phyloP scores from a whole-genome alignment of 2,329 filamentous ascomycete species.

The Bertia moriformis region DNA sequence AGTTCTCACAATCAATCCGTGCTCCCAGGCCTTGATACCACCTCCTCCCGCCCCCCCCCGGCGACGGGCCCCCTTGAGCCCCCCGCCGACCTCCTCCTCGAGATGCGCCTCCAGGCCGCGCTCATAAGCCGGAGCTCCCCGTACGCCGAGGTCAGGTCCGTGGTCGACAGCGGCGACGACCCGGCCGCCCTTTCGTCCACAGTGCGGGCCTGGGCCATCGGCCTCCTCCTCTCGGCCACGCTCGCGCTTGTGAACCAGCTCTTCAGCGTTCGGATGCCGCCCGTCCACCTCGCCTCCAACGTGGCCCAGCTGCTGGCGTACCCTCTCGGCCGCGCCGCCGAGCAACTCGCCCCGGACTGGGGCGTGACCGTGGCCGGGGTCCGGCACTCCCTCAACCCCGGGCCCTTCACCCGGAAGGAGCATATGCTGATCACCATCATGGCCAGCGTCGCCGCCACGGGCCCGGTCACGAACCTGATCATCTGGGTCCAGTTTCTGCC shows the following conservation, averaged over 20 bases:
- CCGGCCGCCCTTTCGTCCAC: slow-evolving; percentile 22
- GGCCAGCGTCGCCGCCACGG: slow-evolving; percentile 38
- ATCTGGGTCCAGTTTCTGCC: slow-evolving; percentile 33
- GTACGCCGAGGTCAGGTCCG: slow-evolving; percentile 26
- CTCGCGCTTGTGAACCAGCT: slow-evolving; percentile 20
- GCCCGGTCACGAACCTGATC: slow-evolving; percentile 32
- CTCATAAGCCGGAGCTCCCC: slow-evolving; percentile 18
- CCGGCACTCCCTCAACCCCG: slow-evolving; percentile 35
- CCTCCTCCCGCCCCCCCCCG: too few relatives aligned
- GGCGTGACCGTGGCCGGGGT: slow-evolving; percentile 21
- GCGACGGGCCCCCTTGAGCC: slow-evolving; percentile 19
- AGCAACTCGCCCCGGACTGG: slow-evolving; percentile 16
- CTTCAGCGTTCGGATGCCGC: slow-evolving; percentile 24
- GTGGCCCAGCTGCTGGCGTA: slow-evolving; percentile 24
- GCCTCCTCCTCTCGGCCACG: slow-evolving; percentile 16
- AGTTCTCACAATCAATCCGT: background rate
- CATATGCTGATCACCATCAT: slow-evolving; percentile 44
- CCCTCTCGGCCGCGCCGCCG: slow-evolving; percentile 19
- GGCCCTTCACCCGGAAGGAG: slow-evolving; percentile 43
- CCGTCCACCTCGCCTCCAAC: slow-evolving; percentile 21
- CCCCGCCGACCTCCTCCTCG: slow-evolving; percentile 14
- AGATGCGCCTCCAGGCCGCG: slow-evolving; percentile 17
- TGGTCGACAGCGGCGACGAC: slow-evolving; percentile 27
- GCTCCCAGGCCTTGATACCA: slow-evolving; percentile 5
- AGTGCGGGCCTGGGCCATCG: slow-evolving; percentile 21